Conservation (phyloP, 768 basidiomycete species). For the Tulasnella sp. region DNA sequence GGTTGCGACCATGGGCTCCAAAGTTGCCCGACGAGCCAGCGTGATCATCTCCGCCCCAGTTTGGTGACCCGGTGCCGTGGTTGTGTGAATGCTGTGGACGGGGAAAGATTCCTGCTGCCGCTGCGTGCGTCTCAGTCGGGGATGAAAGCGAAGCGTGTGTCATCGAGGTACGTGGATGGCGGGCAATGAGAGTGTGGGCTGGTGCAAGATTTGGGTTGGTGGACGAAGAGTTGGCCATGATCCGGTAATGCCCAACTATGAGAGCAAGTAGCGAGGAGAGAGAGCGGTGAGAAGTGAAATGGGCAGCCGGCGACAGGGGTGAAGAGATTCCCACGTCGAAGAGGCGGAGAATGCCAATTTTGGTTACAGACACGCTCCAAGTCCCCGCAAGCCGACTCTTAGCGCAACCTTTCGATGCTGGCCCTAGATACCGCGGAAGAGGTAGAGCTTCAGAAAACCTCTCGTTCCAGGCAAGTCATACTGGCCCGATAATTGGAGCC, state of each 20-base stretch:
- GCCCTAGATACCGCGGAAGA: too few species aligned
- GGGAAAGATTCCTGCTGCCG: conserved; percentile 72
- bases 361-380: not conserved
- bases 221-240: conserved; percentile 9
- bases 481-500: too few species aligned
- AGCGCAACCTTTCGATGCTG: too few species aligned
- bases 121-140: conserved; percentile 84
- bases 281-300: not conserved
- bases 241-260: not conserved
- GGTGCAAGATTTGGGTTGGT: conserved; percentile 40
- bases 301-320: not conserved
- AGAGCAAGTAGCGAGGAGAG: not conserved
- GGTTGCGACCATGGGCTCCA: not conserved
- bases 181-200: conserved; percentile 83
- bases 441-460: too few species aligned
- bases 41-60: conserved; percentile 12
- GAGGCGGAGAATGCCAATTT: not conserved
- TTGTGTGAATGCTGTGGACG: conserved; percentile 44
- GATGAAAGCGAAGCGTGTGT: conserved; percentile 77
- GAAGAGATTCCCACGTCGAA: not conserved
- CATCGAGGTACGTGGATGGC: conserved; percentile 72
- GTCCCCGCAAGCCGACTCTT: too few species aligned
- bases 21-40: not conserved
- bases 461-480: too few species aligned
- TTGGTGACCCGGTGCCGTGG: not conserved